These are phyloP conservation scores for Triticum timopheevii DNA, from an alignment of 176 grass and related monocot species.

Conservation along the genomic window DNA sequence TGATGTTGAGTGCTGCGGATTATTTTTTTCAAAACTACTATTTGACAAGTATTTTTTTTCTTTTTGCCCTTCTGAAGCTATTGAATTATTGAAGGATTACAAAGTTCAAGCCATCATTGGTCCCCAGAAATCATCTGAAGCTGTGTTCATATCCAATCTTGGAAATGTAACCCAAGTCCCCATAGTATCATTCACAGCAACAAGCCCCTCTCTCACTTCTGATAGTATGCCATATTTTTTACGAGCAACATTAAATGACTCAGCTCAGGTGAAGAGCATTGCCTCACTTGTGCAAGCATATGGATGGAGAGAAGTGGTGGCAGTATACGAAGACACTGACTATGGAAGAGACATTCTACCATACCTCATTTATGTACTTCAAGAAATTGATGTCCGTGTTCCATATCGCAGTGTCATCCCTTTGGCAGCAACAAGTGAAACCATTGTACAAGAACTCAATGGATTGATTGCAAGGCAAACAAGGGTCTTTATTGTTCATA, in stretches of 20 bases:
- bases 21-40: neutral
- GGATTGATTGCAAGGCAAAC: conserved; percentile 44
- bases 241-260: conserved; percentile 36
- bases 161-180: conserved; percentile 34
- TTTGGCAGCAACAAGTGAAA: conserved; percentile 30
- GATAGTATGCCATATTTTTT: conserved; percentile 46
- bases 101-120: conserved; percentile 52
- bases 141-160: conserved; percentile 35
- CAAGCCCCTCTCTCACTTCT: conserved; percentile 30
- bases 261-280: conserved; percentile 47
- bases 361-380: conserved; percentile 35
- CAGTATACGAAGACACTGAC: conserved; percentile 41
- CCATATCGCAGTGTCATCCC: conserved; percentile 38
- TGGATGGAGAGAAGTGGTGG: conserved; percentile 70
- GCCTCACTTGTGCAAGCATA: conserved; percentile 45
- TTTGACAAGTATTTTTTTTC: neutral
- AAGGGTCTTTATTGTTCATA: conserved; percentile 49
- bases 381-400: conserved; percentile 33
- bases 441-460: conserved; percentile 46
- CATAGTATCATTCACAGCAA: conserved; percentile 45
- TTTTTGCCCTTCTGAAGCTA: neutral
- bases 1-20: neutral
- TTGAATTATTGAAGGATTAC: conserved; percentile 24
- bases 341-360: conserved; percentile 57
- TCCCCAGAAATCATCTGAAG: conserved; percentile 46